phyloP scores from a whole-genome alignment of 2,329 filamentous ascomycete genomes.

The Cercospora zeina region DNA sequence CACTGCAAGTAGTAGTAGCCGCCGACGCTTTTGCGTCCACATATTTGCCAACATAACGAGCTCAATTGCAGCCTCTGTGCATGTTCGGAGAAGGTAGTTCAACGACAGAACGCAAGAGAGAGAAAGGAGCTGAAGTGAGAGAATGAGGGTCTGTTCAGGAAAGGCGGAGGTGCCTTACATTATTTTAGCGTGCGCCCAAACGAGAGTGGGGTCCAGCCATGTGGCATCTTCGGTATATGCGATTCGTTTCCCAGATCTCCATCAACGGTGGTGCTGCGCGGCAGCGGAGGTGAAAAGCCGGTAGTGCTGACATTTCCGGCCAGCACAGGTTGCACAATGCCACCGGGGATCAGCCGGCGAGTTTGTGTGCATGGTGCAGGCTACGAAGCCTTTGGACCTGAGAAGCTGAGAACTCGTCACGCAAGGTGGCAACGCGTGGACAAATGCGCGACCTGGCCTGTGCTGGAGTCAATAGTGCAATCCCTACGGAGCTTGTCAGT shows the following conservation, averaged over 20 bases:
- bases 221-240: too few species aligned
- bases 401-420: not conserved
- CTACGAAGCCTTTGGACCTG: not conserved
- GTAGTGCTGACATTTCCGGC: conserved; percentile 11
- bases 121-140: conserved; percentile 13
- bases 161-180: conserved; percentile 4
- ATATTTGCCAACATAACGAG: conserved; percentile 2
- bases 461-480: conserved; percentile 8
- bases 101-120: not conserved
- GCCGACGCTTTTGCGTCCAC: conserved; percentile 11
- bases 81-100: not conserved
- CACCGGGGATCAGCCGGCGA: conserved; percentile 8
- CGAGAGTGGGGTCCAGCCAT: conserved; percentile 8
- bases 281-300: not conserved
- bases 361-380: not conserved
- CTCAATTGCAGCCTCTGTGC: not conserved
- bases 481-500: conserved; percentile 11
- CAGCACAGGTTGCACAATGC: not conserved
- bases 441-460: not conserved
- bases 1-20: conserved; percentile 5
- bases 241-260: not conserved
- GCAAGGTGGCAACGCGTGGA: conserved; percentile 2
- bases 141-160: conserved; percentile 3
- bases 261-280: not conserved
- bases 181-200: conserved; percentile 12